phyloP scores from a whole-genome alignment of 2,329 filamentous ascomycete species.

The Stachybotrys elegans region DNA sequence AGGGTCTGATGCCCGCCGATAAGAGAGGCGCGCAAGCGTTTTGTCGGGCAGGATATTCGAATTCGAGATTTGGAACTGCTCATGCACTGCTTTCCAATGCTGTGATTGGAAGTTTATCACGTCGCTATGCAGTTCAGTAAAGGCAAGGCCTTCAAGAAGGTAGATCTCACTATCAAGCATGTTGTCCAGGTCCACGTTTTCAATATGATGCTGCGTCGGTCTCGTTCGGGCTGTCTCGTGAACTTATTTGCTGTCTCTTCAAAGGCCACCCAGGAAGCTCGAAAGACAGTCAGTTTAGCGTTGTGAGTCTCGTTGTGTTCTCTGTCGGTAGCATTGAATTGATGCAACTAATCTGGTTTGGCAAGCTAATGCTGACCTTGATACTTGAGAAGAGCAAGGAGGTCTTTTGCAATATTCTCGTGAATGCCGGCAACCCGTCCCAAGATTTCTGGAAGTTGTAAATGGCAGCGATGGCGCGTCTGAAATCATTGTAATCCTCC shows the following conservation, averaged over 20 bases:
- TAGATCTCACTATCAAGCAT: constrained; percentile 12
- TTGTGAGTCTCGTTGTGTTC: constrained; percentile 5
- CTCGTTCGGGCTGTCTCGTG: too few species aligned
- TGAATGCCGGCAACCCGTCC: too few species aligned
- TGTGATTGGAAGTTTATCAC: constrained; percentile 24
- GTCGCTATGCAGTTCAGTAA: constrained; percentile 26
- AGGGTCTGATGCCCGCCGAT: constrained; percentile 27
- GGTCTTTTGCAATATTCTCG: too few species aligned
- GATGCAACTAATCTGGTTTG: too few species aligned
- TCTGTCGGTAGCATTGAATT: too few species aligned
- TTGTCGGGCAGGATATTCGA: constrained; percentile 8
- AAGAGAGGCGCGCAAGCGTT: constrained; percentile 24
- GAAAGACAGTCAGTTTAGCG: constrained; percentile 9
- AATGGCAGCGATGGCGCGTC: too few species aligned
- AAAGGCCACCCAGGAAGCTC: constrained; percentile 9
- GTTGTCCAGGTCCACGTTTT: too few species aligned
- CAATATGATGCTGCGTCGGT: too few species aligned
- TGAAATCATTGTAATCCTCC: too few species aligned
- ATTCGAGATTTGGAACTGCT: constrained; percentile 6
- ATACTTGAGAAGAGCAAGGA: too few species aligned
- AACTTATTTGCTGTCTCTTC: constrained; percentile 7
- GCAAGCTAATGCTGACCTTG: too few species aligned
- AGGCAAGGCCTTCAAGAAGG: constrained; percentile 27
- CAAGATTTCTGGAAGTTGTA: too few species aligned
- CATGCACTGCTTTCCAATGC: constrained; percentile 14